These are phyloP conservation scores for Talaromyces piceae DNA, from an alignment of 2,329 filamentous ascomycete genomes.

Conservation along the genomic window DNA sequence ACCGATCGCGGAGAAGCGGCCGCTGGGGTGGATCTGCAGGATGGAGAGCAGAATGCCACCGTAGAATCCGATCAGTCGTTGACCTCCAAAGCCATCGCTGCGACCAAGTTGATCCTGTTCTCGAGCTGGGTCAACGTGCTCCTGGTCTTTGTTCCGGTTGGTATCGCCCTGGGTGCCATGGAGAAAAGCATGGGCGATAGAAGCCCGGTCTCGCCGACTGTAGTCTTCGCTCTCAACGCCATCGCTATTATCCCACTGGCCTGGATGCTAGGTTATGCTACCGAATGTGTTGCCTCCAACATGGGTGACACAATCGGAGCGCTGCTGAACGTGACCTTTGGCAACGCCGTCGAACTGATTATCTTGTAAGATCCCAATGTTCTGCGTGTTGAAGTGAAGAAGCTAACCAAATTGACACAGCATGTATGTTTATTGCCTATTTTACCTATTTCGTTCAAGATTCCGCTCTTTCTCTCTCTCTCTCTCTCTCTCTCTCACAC, in stretches of 20 bases:
- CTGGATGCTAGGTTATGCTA: slow-evolving; percentile 61
- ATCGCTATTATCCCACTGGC: slow-evolving; percentile 66
- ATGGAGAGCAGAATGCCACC: slow-evolving; percentile 48
- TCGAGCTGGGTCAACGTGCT: slow-evolving; percentile 39
- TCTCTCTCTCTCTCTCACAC: no score
- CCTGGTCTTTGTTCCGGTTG: slow-evolving; percentile 24
- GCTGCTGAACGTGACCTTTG: slow-evolving; percentile 64
- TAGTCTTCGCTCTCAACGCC: slow-evolving; percentile 63
- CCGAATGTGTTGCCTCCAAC: slow-evolving; percentile 62
- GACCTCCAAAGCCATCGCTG: slow-evolving; percentile 44
- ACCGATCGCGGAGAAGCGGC: slow-evolving; percentile 25
- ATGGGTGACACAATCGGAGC: slow-evolving; percentile 64
- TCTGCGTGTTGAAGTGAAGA: neutral
- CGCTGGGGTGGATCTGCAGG: slow-evolving; percentile 40
- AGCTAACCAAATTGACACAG: neutral
- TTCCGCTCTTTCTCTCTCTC: no score
- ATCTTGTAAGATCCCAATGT: slow-evolving; percentile 48
- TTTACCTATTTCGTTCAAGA: no score
- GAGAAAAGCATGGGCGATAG: slow-evolving; percentile 15
- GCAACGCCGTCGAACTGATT: slow-evolving; percentile 67
- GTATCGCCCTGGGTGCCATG: slow-evolving; percentile 22
- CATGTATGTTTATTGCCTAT: neutral
- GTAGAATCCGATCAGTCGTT: slow-evolving; percentile 41
- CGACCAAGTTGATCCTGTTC: slow-evolving; percentile 53
- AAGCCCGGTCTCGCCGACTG: slow-evolving; percentile 43